phyloP scores from a whole-genome alignment of 1,284 basidiomycete genomes.

The Cutaneotrichosporon mucoides region DNA sequence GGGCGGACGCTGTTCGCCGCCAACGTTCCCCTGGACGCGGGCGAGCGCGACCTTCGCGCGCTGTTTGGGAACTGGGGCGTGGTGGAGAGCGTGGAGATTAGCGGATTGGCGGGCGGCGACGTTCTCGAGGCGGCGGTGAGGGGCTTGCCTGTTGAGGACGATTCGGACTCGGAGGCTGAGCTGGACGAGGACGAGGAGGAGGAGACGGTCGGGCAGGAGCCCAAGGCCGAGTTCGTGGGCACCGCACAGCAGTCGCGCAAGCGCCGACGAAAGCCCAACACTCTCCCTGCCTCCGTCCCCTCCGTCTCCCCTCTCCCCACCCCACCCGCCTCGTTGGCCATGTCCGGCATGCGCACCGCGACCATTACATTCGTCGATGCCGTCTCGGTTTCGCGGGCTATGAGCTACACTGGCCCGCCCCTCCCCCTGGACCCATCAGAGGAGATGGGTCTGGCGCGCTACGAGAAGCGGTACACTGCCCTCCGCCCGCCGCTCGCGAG shows the following conservation, averaged over 20 bases:
- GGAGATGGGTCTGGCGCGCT: slow-evolving; percentile 66
- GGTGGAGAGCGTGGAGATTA: slow-evolving; percentile 66
- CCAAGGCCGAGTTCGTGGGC: slow-evolving; percentile 52
- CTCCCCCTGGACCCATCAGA: slow-evolving; percentile 47
- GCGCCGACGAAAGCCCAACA: slow-evolving; percentile 49
- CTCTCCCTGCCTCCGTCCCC: slow-evolving; percentile 57
- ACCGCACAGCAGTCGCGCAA: slow-evolving; percentile 44
- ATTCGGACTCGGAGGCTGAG: slow-evolving; percentile 33
- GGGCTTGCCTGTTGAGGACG: slow-evolving; percentile 27
- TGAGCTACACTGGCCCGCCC: slow-evolving; percentile 46
- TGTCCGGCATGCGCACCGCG: slow-evolving; percentile 52
- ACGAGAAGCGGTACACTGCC: slow-evolving; percentile 59
- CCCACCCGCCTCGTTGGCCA: slow-evolving; percentile 24
- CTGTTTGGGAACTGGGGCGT: slow-evolving; percentile 71
- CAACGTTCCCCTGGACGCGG: slow-evolving; percentile 78
- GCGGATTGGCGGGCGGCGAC: slow-evolving; percentile 24
- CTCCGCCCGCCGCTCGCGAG: slow-evolving; percentile 66
- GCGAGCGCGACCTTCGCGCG: slow-evolving; percentile 65
- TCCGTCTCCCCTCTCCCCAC: slow-evolving; percentile 34
- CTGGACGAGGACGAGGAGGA: slow-evolving; percentile 50
- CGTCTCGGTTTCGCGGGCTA: slow-evolving; percentile 60
- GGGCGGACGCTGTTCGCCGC: slow-evolving; percentile 73
- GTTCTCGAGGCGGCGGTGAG: slow-evolving; percentile 35
- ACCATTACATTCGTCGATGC: slow-evolving; percentile 75
- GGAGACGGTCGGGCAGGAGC: slow-evolving; percentile 21